phyloP scores from a whole-genome alignment of 2,329 filamentous ascomycete species.

The Phialemonium atrogriseum region DNA sequence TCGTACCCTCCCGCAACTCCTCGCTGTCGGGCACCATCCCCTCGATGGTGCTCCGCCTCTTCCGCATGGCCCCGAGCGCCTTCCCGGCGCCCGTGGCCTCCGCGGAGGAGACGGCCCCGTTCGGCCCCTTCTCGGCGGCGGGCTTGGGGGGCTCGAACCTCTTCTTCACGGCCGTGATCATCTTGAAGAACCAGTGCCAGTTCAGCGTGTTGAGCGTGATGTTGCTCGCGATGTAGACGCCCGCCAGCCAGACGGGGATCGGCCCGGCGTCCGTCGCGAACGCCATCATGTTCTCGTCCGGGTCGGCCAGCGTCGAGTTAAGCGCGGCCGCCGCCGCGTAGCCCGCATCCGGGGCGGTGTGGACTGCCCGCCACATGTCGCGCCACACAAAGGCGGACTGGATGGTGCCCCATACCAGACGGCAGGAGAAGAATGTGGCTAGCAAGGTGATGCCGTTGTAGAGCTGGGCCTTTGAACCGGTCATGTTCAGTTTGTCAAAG shows the following conservation, averaged over 20 bases:
- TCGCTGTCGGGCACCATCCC: constrained; percentile 17
- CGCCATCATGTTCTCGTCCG: constrained; percentile 35
- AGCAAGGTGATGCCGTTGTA: constrained; percentile 71
- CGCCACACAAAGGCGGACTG: constrained; percentile 61
- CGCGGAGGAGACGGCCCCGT: too few relatives aligned
- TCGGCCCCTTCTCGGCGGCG: constrained; percentile 19
- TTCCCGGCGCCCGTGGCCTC: constrained; percentile 6
- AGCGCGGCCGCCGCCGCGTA: constrained; percentile 23
- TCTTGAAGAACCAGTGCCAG: constrained; percentile 80
- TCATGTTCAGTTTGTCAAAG: constrained; percentile 78
- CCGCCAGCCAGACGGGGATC: constrained; percentile 63
- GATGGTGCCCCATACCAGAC: constrained; percentile 70
- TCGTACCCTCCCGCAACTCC: constrained; percentile 16
- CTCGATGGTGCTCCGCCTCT: constrained; percentile 12
- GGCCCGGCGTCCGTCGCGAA: constrained; percentile 39
- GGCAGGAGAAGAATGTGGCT: constrained; percentile 66
- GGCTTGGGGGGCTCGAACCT: constrained; percentile 52
- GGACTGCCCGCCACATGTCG: constrained; percentile 57
- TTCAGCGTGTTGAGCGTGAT: constrained; percentile 67
- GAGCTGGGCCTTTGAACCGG: constrained; percentile 63
- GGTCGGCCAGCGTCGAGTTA: constrained; percentile 22
- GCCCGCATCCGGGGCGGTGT: constrained; percentile 26
- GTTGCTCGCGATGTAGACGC: constrained; percentile 62
- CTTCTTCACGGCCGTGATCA: constrained; percentile 72
- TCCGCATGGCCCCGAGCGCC: constrained; percentile 5